Conservation (phyloP, 2,329 filamentous ascomycete species). For the Fusarium sp. region DNA sequence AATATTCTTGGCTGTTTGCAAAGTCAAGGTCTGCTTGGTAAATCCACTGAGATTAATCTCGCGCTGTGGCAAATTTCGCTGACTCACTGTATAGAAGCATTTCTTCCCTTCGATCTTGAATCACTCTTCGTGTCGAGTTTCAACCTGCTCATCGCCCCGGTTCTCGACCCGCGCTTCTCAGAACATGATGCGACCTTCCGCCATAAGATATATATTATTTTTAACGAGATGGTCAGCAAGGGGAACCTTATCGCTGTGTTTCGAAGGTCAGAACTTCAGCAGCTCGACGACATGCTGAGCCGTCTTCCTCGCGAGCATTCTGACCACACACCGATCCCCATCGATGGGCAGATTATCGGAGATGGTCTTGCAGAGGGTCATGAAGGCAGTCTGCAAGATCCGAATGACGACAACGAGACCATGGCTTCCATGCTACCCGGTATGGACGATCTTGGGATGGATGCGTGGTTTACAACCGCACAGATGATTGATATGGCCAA, state of each 20-base stretch:
- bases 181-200: constrained; percentile 57
- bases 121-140: constrained; percentile 60
- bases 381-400: constrained; percentile 6
- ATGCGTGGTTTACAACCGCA: constrained; percentile 59
- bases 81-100: constrained; percentile 56
- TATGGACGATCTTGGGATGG: constrained; percentile 47
- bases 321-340: neutral
- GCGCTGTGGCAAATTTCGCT: neutral
- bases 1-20: constrained; percentile 61
- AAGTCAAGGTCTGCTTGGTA: constrained; percentile 63
- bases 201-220: constrained; percentile 59
- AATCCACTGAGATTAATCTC: constrained; percentile 20
- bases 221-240: constrained; percentile 63
- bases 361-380: neutral
- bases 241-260: constrained; percentile 64
- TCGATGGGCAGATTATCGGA: constrained; percentile 37
- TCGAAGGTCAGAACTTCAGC: constrained; percentile 61
- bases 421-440: constrained; percentile 35
- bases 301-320: constrained; percentile 42
- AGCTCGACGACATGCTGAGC: constrained; percentile 59
- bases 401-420: constrained; percentile 29
- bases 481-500: constrained; percentile 65
- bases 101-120: constrained; percentile 65
- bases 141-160: constrained; percentile 57
- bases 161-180: constrained; percentile 54